A percentile compares a stretch with the other conserved stretches of the same genome.
phyloP scores from a whole-genome alignment of 371 early-diverging fungal genomes.

The Coemansia sp. region DNA sequence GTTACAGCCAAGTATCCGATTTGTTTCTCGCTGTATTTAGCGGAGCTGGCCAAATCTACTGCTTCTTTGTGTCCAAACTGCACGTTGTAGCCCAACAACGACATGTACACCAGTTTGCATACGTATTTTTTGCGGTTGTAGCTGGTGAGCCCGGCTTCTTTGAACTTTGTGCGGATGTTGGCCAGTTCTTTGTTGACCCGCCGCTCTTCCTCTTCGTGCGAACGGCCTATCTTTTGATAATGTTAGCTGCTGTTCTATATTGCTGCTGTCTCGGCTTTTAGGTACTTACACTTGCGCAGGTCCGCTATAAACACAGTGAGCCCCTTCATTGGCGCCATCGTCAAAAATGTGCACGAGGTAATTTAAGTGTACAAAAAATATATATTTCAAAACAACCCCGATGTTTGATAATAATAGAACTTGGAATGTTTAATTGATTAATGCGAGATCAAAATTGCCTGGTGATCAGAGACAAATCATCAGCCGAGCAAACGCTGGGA shows the following conservation, averaged over 20 bases:
- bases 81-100: conserved; percentile 95
- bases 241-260: too few relatives aligned
- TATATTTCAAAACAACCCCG: not conserved
- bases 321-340: conserved; percentile 70
- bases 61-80: conserved; percentile 97
- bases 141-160: conserved; percentile 87
- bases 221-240: conserved; percentile 68
- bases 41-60: conserved; percentile 82
- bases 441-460: not conserved
- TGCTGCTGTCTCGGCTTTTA: too few relatives aligned
- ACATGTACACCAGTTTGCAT: conserved; percentile 96
- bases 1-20: conserved; percentile 96
- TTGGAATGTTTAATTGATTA: too few relatives aligned
- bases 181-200: conserved; percentile 98
- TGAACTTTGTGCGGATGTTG: conserved; percentile 96
- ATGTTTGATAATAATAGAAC: not conserved
- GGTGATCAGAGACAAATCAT: too few relatives aligned
- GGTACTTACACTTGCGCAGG: conserved; percentile 70
- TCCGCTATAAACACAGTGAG: conserved; percentile 88
- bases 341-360: not conserved
- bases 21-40: conserved; percentile 94
- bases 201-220: conserved; percentile 93
- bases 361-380: too few relatives aligned
- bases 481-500: too few relatives aligned
- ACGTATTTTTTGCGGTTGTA: conserved; percentile 98